Evolutionary conservation across 169 alveolate species (phyloP).

Genomic region (Theileria parva): DNA sequence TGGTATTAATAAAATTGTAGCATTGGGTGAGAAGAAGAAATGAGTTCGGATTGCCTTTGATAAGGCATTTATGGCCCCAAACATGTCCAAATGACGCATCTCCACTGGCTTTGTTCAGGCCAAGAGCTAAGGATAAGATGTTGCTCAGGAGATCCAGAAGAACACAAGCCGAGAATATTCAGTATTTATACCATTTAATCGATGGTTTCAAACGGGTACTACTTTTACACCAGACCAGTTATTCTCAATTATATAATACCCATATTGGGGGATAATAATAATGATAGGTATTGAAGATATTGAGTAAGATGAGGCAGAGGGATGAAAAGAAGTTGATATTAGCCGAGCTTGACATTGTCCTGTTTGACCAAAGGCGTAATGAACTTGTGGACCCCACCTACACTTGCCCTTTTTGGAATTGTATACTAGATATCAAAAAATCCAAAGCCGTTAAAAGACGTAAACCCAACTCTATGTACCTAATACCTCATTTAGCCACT

Average conservation of each 20-base stretch:
- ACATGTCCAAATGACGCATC: conserved; percentile 79
- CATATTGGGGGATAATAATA: not conserved
- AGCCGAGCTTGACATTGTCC: conserved; percentile 76
- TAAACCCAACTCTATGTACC: conserved; percentile 14
- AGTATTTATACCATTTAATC: conserved; percentile 73
- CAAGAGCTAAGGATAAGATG: conserved; percentile 85
- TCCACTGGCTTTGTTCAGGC: conserved; percentile 81
- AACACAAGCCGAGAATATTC: conserved; percentile 72
- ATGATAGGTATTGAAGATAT: conserved; percentile 61
- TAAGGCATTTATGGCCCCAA: conserved; percentile 82
- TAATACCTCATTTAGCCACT: not conserved
- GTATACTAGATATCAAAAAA: conserved; percentile 75
- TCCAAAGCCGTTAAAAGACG: conserved; percentile 30
- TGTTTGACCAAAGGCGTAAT: conserved; percentile 81
- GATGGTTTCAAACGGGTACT: conserved; percentile 77
- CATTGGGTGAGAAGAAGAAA: conserved; percentile 78
- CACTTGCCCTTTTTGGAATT: conserved; percentile 83
- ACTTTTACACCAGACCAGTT: not conserved
- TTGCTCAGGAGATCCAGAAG: conserved; percentile 81
- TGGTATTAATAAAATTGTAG: conserved; percentile 18
- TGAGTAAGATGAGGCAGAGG: conserved; percentile 81
- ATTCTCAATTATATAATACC: not conserved
- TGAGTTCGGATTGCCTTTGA: conserved; percentile 78
- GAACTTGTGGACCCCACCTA: conserved; percentile 79
- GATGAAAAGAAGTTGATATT: conserved; percentile 82